These are phyloP conservation scores for Ettlia oleoabundans DNA, from an alignment of 139 green algal species.

Conservation along the genomic window DNA sequence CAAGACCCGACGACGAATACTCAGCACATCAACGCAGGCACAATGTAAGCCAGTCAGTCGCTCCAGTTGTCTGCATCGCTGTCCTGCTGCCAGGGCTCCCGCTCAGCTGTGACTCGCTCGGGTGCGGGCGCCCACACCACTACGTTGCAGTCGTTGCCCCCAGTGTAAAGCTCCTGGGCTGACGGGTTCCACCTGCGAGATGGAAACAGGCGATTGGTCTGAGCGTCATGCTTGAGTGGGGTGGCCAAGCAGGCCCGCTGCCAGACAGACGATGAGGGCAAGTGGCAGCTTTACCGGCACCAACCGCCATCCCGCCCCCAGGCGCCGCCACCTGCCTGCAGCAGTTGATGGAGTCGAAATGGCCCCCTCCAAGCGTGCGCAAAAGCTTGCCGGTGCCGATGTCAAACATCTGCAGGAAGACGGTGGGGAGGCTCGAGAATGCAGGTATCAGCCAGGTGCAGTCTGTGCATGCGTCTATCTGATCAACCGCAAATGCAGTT, in stretches of 20 bases:
- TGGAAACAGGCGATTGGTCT: not conserved
- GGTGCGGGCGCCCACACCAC: slow-evolving; percentile 68
- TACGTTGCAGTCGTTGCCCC: slow-evolving; percentile 66
- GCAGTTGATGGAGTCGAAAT: slow-evolving; percentile 48
- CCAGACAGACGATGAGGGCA: not conserved
- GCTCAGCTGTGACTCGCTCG: not conserved
- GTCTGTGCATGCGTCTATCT: too few species aligned
- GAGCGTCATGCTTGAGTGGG: not conserved
- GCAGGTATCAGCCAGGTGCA: too few species aligned
- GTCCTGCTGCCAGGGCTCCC: not conserved
- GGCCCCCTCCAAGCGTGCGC: slow-evolving; percentile 36
- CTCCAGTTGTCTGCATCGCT: slow-evolving; percentile 64
- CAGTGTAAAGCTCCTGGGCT: slow-evolving; percentile 77
- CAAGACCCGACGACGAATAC: too few species aligned
- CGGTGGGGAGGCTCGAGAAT: too few species aligned
- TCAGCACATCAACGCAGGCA: too few species aligned
- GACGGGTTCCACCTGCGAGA: slow-evolving; percentile 33
- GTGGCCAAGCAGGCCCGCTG: not conserved
- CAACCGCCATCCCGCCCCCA: not conserved
- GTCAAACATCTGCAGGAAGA: slow-evolving; percentile 62
- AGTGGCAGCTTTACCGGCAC: not conserved
- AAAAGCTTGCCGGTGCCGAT: slow-evolving; percentile 56
- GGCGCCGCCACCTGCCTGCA: slow-evolving; percentile 17
- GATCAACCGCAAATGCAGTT: too few species aligned
- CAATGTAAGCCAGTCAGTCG: slow-evolving; percentile 32